Evolutionary conservation across 1,284 basidiomycete species (phyloP).

Genomic region (Ceratobasidium sp.): DNA sequence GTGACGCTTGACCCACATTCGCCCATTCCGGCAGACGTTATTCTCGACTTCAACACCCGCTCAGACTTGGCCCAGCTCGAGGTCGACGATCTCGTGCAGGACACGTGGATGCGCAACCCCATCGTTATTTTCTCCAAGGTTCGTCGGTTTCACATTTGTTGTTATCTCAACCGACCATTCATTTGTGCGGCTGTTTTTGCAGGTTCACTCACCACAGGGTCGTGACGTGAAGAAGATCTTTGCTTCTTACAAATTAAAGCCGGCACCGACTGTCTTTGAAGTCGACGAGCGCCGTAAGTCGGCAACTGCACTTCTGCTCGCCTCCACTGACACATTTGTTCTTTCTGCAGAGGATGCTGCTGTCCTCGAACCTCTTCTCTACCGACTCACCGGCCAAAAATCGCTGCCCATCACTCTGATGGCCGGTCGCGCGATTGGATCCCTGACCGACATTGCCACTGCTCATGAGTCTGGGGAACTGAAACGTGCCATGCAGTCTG

Average conservation of each 20-base stretch:
- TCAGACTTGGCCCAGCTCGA: slow-evolving; percentile 58
- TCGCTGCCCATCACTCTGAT: slow-evolving; percentile 78
- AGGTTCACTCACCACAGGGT: slow-evolving; percentile 71
- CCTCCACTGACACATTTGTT: slow-evolving; percentile 52
- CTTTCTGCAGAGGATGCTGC: slow-evolving; percentile 58
- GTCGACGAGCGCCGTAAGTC: slow-evolving; percentile 72
- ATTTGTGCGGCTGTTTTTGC: slow-evolving; percentile 14
- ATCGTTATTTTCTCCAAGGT: slow-evolving; percentile 83
- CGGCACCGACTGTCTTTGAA: slow-evolving; percentile 76
- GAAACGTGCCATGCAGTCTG: slow-evolving; percentile 61
- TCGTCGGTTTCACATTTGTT: slow-evolving; percentile 51
- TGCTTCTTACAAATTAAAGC: slow-evolving; percentile 68
- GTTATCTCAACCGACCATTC: slow-evolving; percentile 7
- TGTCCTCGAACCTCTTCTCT: slow-evolving; percentile 61
- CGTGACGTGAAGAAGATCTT: slow-evolving; percentile 76
- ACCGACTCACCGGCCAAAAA: slow-evolving; percentile 64
- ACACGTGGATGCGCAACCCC: slow-evolving; percentile 78
- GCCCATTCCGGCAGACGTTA: slow-evolving; percentile 79
- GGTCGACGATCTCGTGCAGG: slow-evolving; percentile 64
- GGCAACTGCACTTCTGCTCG: not conserved
- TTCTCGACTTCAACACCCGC: slow-evolving; percentile 85
- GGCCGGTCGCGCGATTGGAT: slow-evolving; percentile 69
- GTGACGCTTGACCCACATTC: slow-evolving; percentile 67
- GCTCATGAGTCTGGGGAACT: slow-evolving; percentile 66
- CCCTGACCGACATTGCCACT: slow-evolving; percentile 66